These are phyloP conservation scores for Xerophyta viscosa DNA, from an alignment of 106 monocot genomes.

Conservation along the genomic window DNA sequence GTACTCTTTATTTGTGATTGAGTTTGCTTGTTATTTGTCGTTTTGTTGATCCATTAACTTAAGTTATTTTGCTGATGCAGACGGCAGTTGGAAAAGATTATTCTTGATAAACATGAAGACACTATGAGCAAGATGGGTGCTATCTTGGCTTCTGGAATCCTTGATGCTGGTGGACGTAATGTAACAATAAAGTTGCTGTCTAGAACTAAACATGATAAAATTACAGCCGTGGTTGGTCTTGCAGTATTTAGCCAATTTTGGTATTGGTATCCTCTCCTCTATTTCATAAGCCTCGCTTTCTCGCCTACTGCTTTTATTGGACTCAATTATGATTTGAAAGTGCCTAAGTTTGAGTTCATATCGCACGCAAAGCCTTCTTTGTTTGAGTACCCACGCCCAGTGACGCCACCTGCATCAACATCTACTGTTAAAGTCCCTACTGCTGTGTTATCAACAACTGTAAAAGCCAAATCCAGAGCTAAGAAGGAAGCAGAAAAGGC, in stretches of 20 bases:
- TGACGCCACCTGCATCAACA: constrained; percentile 58
- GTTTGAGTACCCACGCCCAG: constrained; percentile 84
- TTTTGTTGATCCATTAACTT: not conserved
- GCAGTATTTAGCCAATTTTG: constrained; percentile 99
- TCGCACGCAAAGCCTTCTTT: constrained; percentile 93
- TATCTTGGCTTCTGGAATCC: constrained; percentile 94
- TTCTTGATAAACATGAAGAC: constrained; percentile 97
- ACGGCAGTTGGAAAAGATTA: constrained; percentile 92
- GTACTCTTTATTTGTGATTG: constrained; percentile 22
- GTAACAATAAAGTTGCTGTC: constrained; percentile 91
- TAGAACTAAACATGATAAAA: constrained; percentile 81
- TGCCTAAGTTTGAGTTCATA: constrained; percentile 94
- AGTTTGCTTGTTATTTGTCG: not conserved
- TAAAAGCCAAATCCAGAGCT: constrained; percentile 82
- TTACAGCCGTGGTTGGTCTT: constrained; percentile 91
- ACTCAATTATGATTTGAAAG: constrained; percentile 91
- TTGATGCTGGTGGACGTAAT: constrained; percentile 97
- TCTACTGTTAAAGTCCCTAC: constrained; percentile 74
- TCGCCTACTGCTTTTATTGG: constrained; percentile 94
- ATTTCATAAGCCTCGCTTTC: constrained; percentile 92
- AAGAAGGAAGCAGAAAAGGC: constrained; percentile 92
- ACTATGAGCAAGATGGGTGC: constrained; percentile 99
- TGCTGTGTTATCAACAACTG: constrained; percentile 84
- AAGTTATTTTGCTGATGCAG: constrained; percentile 17
- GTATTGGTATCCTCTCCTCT: constrained; percentile 98